These are phyloP conservation scores for Penicillium brevicompactum DNA, from an alignment of 2,329 filamentous ascomycete species.

Conservation along the genomic window DNA sequence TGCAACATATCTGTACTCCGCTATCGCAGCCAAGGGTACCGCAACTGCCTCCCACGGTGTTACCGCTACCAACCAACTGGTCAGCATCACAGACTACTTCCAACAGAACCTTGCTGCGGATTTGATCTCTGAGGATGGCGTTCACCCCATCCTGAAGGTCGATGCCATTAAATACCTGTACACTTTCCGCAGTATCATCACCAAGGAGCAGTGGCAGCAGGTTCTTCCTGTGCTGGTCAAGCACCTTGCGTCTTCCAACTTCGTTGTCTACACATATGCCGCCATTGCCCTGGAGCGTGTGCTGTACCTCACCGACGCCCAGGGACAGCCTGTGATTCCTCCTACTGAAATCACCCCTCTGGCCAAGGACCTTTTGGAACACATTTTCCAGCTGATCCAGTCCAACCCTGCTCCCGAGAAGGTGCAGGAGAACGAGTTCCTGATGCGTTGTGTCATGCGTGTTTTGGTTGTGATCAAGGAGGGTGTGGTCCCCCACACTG, in stretches of 20 bases:
- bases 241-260: conserved; percentile 85
- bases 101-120: conserved; percentile 90
- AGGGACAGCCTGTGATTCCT: conserved; percentile 76
- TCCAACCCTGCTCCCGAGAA: conserved; percentile 83
- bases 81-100: conserved; percentile 94
- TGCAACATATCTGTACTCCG: conserved; percentile 93
- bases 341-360: conserved; percentile 77
- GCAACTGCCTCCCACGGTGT: conserved; percentile 88
- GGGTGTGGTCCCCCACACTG: conserved; percentile 70
- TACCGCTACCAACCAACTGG: conserved; percentile 80
- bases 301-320: conserved; percentile 76
- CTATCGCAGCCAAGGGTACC: conserved; percentile 87
- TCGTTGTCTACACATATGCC: conserved; percentile 96
- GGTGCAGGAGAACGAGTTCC: conserved; percentile 96
- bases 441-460: conserved; percentile 98
- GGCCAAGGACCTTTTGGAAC: conserved; percentile 81
- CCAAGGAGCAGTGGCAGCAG: conserved; percentile 86
- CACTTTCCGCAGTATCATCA: conserved; percentile 92
- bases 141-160: conserved; percentile 87
- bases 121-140: conserved; percentile 67
- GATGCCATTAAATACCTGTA: conserved; percentile 98
- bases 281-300: conserved; percentile 95
- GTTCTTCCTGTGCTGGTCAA: conserved; percentile 89
- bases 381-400: conserved; percentile 89
- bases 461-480: conserved; percentile 93